Base-by-base conservation (phyloP, 2,329 filamentous ascomycete species). In the Venturia aucupariae region DNA sequence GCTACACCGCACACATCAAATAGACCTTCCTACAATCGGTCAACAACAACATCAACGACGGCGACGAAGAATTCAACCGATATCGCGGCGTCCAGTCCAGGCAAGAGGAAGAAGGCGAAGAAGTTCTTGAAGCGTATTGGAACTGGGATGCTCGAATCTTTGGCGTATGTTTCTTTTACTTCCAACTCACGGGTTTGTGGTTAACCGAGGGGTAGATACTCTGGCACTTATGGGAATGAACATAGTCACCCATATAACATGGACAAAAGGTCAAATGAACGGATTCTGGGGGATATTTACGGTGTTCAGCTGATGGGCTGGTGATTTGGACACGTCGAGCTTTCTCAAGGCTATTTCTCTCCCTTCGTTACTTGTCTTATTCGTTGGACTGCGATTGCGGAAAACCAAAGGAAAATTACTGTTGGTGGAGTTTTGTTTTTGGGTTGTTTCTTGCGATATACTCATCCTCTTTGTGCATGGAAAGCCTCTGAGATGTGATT, bases 81-180 rank as follows among this genome's bases (percentile, higher is more conserved):
- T 22, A 35, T 15, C 7, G 7, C 7, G 51, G 4, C 1, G 19
- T n/a, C 30, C 5, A 57, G 15, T 3, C 51, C 7, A 35, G 30
- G 51, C 51, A 57, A 57, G 30, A 35, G 30, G 51, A 55, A 32
- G 51, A 55, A n/a, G 19, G 30, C 35, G 51, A 57, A 57, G 27
- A 8, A 2, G 3, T 35, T 57, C 15, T n/a, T 57, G 27, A 57
- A 57, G 19, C 51, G 51, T 19, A 8, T 57, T 4, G 51, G 51
- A 22, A 57, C 3, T 22, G 51, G 51, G 30, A 57, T 57, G 51
- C 51, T 57, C 15, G 30, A 57, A 35, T 57, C 51, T 13, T 22
- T 57, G 15, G 30, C 51, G 51, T 57, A 57, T n/a, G 27, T 35
- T 17, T n/a, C 15, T 13, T 13, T 10, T n/a, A n/a, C n/a, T 35